Percentiles rank a stretch among this genome's conserved stretches.
These are phyloP conservation scores for Protomyces lactucae-debilis DNA, from an alignment of 1,139 yeast genomes.

Conservation along the genomic window DNA sequence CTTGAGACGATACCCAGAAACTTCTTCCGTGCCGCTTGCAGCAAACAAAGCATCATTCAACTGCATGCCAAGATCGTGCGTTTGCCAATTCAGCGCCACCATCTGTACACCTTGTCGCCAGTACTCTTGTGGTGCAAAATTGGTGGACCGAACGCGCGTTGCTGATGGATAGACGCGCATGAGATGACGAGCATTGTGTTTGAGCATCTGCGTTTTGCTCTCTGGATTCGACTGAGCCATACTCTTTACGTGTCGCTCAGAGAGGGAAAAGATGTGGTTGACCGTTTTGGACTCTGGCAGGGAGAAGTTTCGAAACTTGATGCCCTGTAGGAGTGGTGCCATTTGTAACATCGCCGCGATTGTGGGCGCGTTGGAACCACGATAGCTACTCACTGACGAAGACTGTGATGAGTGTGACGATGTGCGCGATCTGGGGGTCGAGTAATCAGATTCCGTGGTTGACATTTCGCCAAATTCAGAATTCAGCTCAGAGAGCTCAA, in stretches of 20 bases:
- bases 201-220: constrained; percentile 51
- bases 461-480: constrained; percentile 4
- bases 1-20: constrained; percentile 72
- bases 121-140: constrained; percentile 68
- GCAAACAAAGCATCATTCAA: constrained; percentile 80
- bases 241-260: constrained; percentile 59
- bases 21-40: constrained; percentile 42
- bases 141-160: constrained; percentile 67
- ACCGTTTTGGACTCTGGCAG: constrained; percentile 76
- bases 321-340: constrained; percentile 66
- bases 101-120: constrained; percentile 88
- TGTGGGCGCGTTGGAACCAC: background rate
- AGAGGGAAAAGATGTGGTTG: constrained; percentile 81
- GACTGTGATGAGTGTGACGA: constrained; percentile 16
- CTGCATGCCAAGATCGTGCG: constrained; percentile 76
- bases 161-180: constrained; percentile 87
- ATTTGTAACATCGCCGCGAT: constrained; percentile 36
- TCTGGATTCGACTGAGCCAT: constrained; percentile 56
- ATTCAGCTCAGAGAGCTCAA: background rate
- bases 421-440: constrained; percentile 4
- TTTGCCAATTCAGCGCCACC: constrained; percentile 98
- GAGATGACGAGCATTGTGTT: constrained; percentile 69
- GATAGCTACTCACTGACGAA: constrained; percentile 7
- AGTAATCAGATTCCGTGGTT: constrained; percentile 9
- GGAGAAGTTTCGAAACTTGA: constrained; percentile 74